Base-by-base conservation (phyloP, 78 protist genomes). In the Dictyostelium discoideum region DNA sequence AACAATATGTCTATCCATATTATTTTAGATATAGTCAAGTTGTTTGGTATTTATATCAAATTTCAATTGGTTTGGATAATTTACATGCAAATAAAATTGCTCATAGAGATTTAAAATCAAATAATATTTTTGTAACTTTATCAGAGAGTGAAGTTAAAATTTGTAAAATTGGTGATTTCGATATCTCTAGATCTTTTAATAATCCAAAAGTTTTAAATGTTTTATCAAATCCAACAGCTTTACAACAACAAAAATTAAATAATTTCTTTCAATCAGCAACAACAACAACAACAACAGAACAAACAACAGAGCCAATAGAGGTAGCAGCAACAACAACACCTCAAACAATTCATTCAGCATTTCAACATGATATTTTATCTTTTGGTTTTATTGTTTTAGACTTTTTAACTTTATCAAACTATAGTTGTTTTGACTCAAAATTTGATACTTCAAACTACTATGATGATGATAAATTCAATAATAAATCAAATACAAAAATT, bases 81-180 rank as follows among this genome's bases (percentile, higher is more conserved):
- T n/a, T 84, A 16, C 87, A 84, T 22, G 40, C 39, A 7, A 13
- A 60, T 29, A 26, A 39, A 5, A 84, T 84, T 3, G 87, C 77
- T 0, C 87, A 84, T 22, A 26, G 87, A 50, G 87, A 84, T 24
- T 39, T 84, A 3, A 84, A 54, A 29, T 60, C 87, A 5, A 60
- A 84, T 39, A 84, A 84, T 29, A 54, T 84, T 13, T 84, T 84
- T 60, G 78, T 84, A 29, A 29, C 63, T 14, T 57, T 84, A 63
- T 42, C 54, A 20, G 87, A 84, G 20, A 22, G 44, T 37, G 54
- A 84, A 60, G 63, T 84, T 9, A 39, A 84, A 22, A 24, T 32
- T 29, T 29, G 54, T 63, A 84, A 84, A 84, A 60, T 84, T 39
- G 87, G 87, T 37, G 87, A 84, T 84, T 84, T 84, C 57, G 77